phyloP scores from a whole-genome alignment of 768 basidiomycete species.

The Calocybe gangraenosa region DNA sequence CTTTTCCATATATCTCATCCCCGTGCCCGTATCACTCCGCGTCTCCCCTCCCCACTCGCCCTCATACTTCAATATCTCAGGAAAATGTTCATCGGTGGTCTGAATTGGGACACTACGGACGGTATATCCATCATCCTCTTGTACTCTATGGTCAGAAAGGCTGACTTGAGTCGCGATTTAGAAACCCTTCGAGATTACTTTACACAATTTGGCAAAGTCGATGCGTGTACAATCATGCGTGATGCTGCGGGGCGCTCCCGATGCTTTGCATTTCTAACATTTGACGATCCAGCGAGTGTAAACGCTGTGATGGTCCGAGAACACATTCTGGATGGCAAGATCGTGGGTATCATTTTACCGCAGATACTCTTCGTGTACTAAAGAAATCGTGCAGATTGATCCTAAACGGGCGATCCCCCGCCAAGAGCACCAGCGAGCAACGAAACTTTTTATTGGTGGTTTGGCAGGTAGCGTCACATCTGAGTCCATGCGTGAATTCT shows the following conservation, averaged over 20 bases:
- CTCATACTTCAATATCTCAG: conserved; percentile 39
- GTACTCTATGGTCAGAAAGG: conserved; percentile 35
- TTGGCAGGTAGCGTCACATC: conserved; percentile 89
- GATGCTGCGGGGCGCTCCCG: conserved; percentile 92
- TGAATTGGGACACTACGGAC: conserved; percentile 99
- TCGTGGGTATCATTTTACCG: conserved; percentile 53
- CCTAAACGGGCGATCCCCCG: conserved; percentile 99
- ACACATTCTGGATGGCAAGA: conserved; percentile 95
- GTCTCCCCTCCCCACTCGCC: conserved; percentile 11
- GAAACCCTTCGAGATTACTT: conserved; percentile 85
- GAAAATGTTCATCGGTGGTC: conserved; percentile 99
- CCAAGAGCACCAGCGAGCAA: conserved; percentile 89
- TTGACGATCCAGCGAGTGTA: conserved; percentile 88
- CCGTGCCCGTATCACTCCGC: conserved; percentile 20
- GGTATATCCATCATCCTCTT: conserved; percentile 54
- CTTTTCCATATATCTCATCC: conserved; percentile 39
- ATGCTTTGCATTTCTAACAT: conserved; percentile 97
- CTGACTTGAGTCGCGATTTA: conserved; percentile 28
- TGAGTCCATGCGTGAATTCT: conserved; percentile 90
- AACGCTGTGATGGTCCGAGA: conserved; percentile 95
- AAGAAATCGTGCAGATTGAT: conserved; percentile 70
- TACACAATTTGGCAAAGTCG: conserved; percentile 93
- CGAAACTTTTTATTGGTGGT: conserved; percentile 95
- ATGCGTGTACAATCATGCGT: conserved; percentile 98
- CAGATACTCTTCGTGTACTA: not conserved